Conservation (phyloP, 202 grass and related monocot genomes). For the Musa balbisiana region DNA sequence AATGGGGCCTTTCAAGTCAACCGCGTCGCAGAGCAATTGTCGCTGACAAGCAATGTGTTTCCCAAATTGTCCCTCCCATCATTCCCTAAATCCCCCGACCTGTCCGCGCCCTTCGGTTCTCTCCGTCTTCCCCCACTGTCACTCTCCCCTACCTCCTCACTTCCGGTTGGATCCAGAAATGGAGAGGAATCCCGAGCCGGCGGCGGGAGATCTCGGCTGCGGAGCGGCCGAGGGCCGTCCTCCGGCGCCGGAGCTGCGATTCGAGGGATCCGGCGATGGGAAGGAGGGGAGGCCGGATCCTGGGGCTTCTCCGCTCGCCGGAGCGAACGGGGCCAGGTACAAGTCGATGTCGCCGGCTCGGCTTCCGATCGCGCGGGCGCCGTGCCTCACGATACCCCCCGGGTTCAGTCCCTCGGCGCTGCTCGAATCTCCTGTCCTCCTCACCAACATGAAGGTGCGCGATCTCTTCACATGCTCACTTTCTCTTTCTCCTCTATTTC, state of each 20-base stretch:
- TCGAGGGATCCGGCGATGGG: constrained; percentile 8
- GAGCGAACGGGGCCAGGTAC: constrained; percentile 59
- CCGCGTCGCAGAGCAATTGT: not conserved
- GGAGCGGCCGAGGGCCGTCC: not conserved
- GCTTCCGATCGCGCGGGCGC: constrained; percentile 81
- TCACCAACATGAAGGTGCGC: constrained; percentile 82
- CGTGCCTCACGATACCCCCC: constrained; percentile 81
- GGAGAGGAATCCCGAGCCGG: constrained; percentile 30
- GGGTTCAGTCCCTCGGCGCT: constrained; percentile 84
- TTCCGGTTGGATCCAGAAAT: not conserved
- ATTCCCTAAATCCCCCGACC: not conserved
- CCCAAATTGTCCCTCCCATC: not conserved
- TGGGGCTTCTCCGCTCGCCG: constrained; percentile 43
- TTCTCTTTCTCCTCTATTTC: constrained; percentile 11
- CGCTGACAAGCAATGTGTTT: not conserved
- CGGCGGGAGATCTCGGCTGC: constrained; percentile 2
- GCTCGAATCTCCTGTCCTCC: constrained; percentile 91
- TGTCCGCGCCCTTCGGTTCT: not conserved
- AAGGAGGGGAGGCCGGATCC: constrained; percentile 29
- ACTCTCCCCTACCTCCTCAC: not conserved
- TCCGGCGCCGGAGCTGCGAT: not conserved
- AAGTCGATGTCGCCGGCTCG: constrained; percentile 92
- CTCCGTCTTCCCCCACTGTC: not conserved
- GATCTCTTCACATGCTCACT: not conserved
- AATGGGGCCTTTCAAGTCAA: not conserved